Evolutionary conservation across 2,329 filamentous ascomycete species (phyloP), one percentile per base, ranked within the genome.

Genomic region (Pseudogymnoascus sp.): DNA sequence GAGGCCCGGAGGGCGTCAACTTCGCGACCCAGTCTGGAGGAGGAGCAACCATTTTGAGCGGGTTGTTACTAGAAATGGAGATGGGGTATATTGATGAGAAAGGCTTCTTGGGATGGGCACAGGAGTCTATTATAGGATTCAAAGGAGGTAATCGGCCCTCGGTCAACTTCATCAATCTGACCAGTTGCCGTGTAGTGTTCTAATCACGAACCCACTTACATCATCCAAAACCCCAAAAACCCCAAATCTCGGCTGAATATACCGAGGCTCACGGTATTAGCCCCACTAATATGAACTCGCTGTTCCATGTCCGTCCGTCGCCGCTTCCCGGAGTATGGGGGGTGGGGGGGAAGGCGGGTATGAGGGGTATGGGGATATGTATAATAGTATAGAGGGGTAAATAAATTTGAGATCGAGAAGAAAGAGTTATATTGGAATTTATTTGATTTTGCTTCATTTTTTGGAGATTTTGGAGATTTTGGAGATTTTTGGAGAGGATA

Each of bases 1-100:
- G 87, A 4, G 85, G 85, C 63, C 82, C 82, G 2, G 87, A 79
- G 37, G 85, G 85, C 77, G 82, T 85, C 67, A 89, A 78, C 68
- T 82, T 80, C 74, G 85, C 84, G 69, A 89, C 86, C 86, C 86
- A 89, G 74, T 81, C 77, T 40, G 84, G 59, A 56, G 50, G 50
- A 56, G 50, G 50, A 16, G 50, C 50, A 56, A 56, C 50, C 50
- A 56, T 56, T 56, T 56, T 56, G n/a, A 33, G 33, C 4, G 28
- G 33, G 50, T 18, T 56, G 50, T 18, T 56, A 14, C 4, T 56
- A 56, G n/a, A 56, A 56, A 56, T 56, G 50, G 28, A 18, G n/a
- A 56, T 56, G 50, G 50, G 50, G 50, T 56, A 56, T 56, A 56
- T 56, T 47, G 50, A 16, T 7, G 28, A 56, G 50, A 56, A 33